phyloP scores from a whole-genome alignment of 2,329 filamentous ascomycete species.

The Biscogniauxia mediterranea region DNA sequence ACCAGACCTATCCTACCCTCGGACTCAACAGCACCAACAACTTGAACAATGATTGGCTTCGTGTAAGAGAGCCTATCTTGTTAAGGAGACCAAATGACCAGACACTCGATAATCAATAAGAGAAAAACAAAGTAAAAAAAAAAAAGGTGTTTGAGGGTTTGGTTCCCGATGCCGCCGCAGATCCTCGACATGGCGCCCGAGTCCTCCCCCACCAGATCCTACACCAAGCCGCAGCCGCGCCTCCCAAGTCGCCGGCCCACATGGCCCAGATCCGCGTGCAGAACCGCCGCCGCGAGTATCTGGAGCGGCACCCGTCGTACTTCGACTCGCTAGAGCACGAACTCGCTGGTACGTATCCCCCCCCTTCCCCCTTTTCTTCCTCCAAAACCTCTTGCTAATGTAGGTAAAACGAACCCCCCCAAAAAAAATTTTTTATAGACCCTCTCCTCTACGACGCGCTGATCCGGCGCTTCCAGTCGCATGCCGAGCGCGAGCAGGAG shows the following conservation, averaged over 20 bases:
- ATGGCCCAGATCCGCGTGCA: conserved; percentile 56
- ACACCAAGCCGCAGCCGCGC: conserved; percentile 43
- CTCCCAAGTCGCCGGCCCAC: conserved; percentile 41
- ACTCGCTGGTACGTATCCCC: conserved; percentile 43
- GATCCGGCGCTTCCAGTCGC: conserved; percentile 72
- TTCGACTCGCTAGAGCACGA: conserved; percentile 58
- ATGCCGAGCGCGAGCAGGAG: conserved; percentile 70
- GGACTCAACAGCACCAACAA: no score
- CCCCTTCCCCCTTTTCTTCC: neutral
- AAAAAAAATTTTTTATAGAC: conserved; percentile 50
- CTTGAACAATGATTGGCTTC: no score
- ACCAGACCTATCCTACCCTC: no score
- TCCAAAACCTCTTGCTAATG: conserved; percentile 19
- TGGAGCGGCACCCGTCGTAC: conserved; percentile 71
- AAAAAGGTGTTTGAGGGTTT: no score
- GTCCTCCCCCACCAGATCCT: conserved; percentile 9
- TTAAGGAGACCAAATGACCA: no score
- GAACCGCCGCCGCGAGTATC: conserved; percentile 76
- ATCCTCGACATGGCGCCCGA: neutral
- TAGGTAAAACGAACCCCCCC: no score
- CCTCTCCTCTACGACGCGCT: conserved; percentile 80
- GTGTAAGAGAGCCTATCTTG: no score
- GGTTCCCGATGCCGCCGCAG: neutral
- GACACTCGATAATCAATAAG: no score
- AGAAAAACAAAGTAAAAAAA: no score